phyloP scores from a whole-genome alignment of 352 stramenopile genomes.

The Globisporangium heterothallicum region DNA sequence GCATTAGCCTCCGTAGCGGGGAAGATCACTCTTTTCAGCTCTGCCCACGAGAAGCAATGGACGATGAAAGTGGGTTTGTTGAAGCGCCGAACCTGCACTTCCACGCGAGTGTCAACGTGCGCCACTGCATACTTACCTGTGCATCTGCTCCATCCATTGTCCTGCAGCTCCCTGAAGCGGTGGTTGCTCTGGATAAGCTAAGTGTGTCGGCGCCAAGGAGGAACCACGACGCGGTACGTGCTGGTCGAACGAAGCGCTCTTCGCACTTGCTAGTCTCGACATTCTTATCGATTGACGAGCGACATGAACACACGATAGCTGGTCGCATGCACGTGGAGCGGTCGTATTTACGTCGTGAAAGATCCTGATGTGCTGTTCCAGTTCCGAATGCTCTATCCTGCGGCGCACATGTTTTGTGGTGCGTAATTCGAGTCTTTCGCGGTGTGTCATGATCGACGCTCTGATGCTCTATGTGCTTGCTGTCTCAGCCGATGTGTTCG shows the following conservation, averaged over 20 bases:
- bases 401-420: constrained; percentile 65
- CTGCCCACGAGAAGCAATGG: constrained; percentile 35
- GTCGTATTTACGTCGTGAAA: constrained; percentile 45
- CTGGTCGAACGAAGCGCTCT: too few species aligned
- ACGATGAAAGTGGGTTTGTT: constrained; percentile 31
- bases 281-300: constrained; percentile 3
- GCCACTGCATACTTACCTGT: neutral
- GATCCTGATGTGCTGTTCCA: constrained; percentile 35
- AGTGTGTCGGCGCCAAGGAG: neutral
- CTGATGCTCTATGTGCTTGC: neutral
- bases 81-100: too few species aligned
- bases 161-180: constrained; percentile 40
- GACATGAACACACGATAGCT: constrained; percentile 34
- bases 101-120: neutral
- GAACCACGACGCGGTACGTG: constrained; percentile 6
- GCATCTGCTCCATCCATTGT: neutral
- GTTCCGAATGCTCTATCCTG: constrained; percentile 63
- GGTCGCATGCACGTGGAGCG: constrained; percentile 69
- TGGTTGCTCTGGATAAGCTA: constrained; percentile 47
- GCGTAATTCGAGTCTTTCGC: constrained; percentile 4
- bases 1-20: constrained; percentile 37
- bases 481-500: constrained; percentile 28
- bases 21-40: constrained; percentile 30
- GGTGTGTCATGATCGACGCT: neutral
- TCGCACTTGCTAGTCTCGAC: too few species aligned